Conservation (phyloP, 192 early-diverging fungal genomes). For the Paraglomus occultum region DNA sequence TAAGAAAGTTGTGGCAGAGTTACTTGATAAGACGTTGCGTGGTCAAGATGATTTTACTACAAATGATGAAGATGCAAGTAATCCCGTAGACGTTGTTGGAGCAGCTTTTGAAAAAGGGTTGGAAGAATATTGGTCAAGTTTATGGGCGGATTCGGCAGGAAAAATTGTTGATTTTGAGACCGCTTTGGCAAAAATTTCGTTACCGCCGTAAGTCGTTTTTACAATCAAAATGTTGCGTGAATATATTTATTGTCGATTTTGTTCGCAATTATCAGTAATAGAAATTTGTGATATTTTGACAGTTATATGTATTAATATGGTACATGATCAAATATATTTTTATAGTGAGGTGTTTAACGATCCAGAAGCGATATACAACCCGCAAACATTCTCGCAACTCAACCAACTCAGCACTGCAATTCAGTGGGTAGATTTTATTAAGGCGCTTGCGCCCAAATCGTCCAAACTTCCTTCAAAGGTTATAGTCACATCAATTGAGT, state of each 20-base stretch:
- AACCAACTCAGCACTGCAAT: constrained; percentile 37
- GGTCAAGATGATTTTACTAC: constrained; percentile 8
- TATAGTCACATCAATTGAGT: constrained; percentile 47
- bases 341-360: constrained; percentile 49
- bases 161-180: constrained; percentile 58
- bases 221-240: too few relatives aligned
- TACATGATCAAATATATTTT: neutral
- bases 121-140: neutral
- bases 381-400: constrained; percentile 35
- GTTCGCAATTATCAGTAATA: too few relatives aligned
- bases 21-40: constrained; percentile 41
- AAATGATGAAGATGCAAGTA: neutral
- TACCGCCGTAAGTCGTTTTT: constrained; percentile 34
- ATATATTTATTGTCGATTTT: too few relatives aligned
- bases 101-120: neutral
- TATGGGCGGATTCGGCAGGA: constrained; percentile 42
- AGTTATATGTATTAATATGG: neutral
- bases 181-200: constrained; percentile 49
- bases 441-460: constrained; percentile 18
- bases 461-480: constrained; percentile 34
- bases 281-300: too few relatives aligned
- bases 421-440: constrained; percentile 40
- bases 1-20: constrained; percentile 39
- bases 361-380: constrained; percentile 53
- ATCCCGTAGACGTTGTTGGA: neutral